These are phyloP conservation scores for Erythrophleum fordii DNA, from an alignment of 306 rosid genomes.

Conservation along the genomic window DNA sequence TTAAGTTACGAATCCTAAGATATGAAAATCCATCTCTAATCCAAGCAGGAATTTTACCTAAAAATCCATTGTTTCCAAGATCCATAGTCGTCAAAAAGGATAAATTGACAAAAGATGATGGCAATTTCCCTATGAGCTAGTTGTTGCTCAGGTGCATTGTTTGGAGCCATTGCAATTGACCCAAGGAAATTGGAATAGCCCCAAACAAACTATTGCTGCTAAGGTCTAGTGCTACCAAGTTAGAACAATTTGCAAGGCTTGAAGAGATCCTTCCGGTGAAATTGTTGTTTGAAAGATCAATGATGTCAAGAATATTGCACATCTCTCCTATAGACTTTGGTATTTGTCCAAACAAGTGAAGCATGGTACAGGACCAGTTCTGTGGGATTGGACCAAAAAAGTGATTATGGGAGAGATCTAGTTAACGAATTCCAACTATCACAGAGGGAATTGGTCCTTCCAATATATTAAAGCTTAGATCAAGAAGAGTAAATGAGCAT, in stretches of 20 bases:
- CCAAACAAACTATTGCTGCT: slow-evolving; percentile 44
- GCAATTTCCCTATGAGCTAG: slow-evolving; percentile 31
- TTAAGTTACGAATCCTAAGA: slow-evolving; percentile 45
- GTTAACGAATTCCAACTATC: too few species aligned
- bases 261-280: slow-evolving; percentile 46
- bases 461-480: too few species aligned
- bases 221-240: slow-evolving; percentile 42
- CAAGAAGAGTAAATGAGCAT: too few species aligned
- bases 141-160: slow-evolving; percentile 43
- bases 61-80: background rate
- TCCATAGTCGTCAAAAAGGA: background rate
- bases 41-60: slow-evolving; percentile 49
- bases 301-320: background rate
- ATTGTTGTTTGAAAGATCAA: slow-evolving; percentile 51
- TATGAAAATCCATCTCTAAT: slow-evolving; percentile 29
- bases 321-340: slow-evolving; percentile 38
- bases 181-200: slow-evolving; percentile 45
- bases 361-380: too few species aligned
- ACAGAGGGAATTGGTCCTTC: too few species aligned
- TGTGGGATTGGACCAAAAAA: too few species aligned
- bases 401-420: too few species aligned
- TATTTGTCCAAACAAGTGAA: slow-evolving; percentile 47
- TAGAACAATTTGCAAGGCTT: slow-evolving; percentile 45
- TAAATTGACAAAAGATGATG: background rate
- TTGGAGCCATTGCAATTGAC: slow-evolving; percentile 40